Evolutionary conservation across 768 basidiomycete genomes (phyloP).

Genomic region (Mycena rosella): DNA sequence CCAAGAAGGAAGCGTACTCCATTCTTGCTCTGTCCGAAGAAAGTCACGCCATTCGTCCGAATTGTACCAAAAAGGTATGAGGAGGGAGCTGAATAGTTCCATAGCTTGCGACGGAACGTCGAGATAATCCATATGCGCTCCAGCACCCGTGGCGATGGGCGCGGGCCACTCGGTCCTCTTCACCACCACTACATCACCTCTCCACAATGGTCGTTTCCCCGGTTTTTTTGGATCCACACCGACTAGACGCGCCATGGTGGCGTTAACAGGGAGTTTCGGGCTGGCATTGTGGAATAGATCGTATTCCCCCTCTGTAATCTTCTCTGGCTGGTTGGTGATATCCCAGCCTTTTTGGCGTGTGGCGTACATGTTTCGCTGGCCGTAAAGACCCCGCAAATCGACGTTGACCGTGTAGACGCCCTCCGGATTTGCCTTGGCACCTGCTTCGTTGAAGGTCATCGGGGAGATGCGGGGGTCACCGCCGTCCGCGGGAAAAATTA

Average conservation of each 20-base stretch:
- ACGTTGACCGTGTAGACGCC: slow-evolving; percentile 14
- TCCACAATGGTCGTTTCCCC: slow-evolving; percentile 17
- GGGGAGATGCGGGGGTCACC: slow-evolving; percentile 10
- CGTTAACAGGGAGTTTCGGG: slow-evolving; percentile 18
- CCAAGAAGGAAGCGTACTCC: slow-evolving; percentile 4
- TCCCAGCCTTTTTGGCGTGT: not conserved
- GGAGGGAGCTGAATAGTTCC: not conserved
- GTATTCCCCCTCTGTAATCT: slow-evolving; percentile 2
- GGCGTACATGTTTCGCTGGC: slow-evolving; percentile 15
- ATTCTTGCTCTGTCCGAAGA: not conserved
- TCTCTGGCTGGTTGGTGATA: not conserved
- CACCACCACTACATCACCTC: slow-evolving; percentile 25
- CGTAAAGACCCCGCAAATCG: slow-evolving; percentile 16
- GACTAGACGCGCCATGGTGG: slow-evolving; percentile 13
- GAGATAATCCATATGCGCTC: slow-evolving; percentile 20
- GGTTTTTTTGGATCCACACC: slow-evolving; percentile 11
- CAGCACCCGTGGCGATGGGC: not conserved
- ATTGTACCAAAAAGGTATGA: slow-evolving; percentile 15
- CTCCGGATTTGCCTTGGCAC: slow-evolving; percentile 2
- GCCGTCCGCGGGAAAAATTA: slow-evolving; percentile 19
- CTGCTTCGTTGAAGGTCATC: slow-evolving; percentile 21
- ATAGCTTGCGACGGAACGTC: not conserved
- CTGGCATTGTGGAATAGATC: slow-evolving; percentile 17
- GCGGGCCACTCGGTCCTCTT: slow-evolving; percentile 19
- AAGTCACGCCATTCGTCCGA: slow-evolving; percentile 12